phyloP scores from a whole-genome alignment of 306 rosid species.

The Prunus mira region DNA sequence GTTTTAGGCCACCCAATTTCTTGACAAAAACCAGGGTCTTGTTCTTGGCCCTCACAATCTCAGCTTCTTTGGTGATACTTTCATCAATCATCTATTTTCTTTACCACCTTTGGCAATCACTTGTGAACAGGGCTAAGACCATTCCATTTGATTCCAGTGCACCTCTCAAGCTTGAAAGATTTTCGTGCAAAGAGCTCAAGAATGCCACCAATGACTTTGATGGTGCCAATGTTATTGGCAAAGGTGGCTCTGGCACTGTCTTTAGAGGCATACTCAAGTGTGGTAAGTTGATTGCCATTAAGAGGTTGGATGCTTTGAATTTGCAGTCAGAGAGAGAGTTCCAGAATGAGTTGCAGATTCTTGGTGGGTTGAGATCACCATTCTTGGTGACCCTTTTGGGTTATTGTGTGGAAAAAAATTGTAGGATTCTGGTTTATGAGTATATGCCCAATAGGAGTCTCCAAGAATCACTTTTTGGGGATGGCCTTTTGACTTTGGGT shows the following conservation, averaged over 20 bases:
- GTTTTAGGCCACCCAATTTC: constrained; percentile 33
- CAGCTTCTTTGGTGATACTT: constrained; percentile 70
- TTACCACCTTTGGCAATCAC: constrained; percentile 69
- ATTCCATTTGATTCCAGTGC: constrained; percentile 78
- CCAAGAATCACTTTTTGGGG: constrained; percentile 84
- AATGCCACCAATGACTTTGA: constrained; percentile 65
- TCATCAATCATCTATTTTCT: constrained; percentile 73
- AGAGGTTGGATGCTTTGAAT: constrained; percentile 62
- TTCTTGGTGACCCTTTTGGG: constrained; percentile 86
- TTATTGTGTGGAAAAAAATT: constrained; percentile 72
- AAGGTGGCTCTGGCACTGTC: constrained; percentile 96
- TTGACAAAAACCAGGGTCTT: constrained; percentile 58
- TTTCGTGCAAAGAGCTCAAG: constrained; percentile 76
- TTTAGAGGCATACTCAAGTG: constrained; percentile 68
- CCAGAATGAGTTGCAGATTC: constrained; percentile 89
- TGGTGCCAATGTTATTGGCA: constrained; percentile 69
- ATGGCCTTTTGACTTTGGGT: constrained; percentile 52
- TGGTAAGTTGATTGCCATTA: constrained; percentile 76
- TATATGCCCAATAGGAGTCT: constrained; percentile 86
- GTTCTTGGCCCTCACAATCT: constrained; percentile 75
- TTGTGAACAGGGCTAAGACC: constrained; percentile 65
- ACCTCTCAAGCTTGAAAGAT: constrained; percentile 80
- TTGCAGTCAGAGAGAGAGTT: constrained; percentile 83
- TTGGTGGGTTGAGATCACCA: constrained; percentile 86
- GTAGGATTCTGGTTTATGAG: constrained; percentile 74